Percentiles rank a stretch among this genome's conserved stretches.
phyloP scores from a whole-genome alignment of 2,329 filamentous ascomycete genomes.

The Lasiodiplodia theobromae region DNA sequence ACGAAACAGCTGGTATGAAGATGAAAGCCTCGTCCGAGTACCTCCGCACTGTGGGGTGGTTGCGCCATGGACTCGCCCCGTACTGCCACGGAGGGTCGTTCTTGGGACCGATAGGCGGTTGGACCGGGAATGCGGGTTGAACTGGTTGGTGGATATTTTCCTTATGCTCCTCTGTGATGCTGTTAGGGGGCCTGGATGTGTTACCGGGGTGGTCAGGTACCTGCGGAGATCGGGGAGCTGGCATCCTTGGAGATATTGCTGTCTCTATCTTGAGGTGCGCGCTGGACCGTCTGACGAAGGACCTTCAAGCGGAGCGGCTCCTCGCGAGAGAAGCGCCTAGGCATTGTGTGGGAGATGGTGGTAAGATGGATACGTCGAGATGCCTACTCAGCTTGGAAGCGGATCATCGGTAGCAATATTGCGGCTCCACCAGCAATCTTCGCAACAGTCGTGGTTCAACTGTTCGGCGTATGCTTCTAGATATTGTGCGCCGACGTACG shows the following conservation, averaged over 20 bases:
- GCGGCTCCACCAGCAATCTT: constrained; percentile 38
- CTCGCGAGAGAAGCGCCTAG: background rate
- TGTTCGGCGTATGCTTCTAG: constrained; percentile 40
- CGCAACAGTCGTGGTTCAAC: constrained; percentile 36
- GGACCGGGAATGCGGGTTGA: background rate
- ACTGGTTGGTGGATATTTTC: background rate
- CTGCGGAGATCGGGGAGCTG: background rate
- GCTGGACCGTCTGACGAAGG: background rate
- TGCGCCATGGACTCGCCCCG: background rate
- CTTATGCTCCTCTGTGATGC: background rate
- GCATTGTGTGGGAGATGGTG: background rate
- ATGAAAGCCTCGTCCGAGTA: constrained; percentile 6
- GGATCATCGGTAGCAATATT: constrained; percentile 29
- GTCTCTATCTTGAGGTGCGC: background rate
- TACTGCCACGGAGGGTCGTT: background rate
- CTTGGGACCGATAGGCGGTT: background rate
- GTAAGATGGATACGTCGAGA: background rate
- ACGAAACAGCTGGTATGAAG: constrained; percentile 3
- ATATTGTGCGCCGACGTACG: constrained; percentile 34
- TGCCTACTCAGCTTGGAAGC: background rate
- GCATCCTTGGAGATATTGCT: too few species aligned
- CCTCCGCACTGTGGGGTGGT: background rate
- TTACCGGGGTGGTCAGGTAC: background rate
- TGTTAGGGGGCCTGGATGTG: background rate
- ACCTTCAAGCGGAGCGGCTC: constrained; percentile 14